Evolutionary conservation across 108 stramenopile genomes (phyloP).

Genomic region (Pseudonitzschia multiseries): DNA sequence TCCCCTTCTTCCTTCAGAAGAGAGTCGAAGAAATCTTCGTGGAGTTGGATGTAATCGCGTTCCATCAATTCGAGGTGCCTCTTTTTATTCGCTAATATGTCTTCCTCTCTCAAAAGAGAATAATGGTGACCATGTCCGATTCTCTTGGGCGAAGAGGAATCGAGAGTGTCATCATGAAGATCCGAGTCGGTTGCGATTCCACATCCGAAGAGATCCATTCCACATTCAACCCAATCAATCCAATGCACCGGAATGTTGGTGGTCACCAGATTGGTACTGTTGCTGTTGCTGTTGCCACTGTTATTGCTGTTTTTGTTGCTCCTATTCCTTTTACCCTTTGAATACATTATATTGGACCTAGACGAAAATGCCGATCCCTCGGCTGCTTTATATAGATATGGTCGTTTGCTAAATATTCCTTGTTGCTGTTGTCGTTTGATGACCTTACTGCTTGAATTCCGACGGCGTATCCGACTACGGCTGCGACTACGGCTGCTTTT

Average conservation of each 20-base stretch:
- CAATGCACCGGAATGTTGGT: constrained; percentile 12
- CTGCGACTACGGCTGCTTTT: not conserved
- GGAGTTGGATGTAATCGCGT: constrained; percentile 36
- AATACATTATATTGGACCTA: not conserved
- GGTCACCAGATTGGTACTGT: not conserved
- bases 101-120: not conserved
- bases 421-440: constrained; percentile 6
- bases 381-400: constrained; percentile 5
- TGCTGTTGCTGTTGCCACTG: not conserved
- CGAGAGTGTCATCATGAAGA: not conserved
- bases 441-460: not conserved
- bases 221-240: constrained; percentile 38
- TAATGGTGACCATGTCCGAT: not conserved
- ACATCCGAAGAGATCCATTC: constrained; percentile 45
- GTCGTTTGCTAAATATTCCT: not conserved
- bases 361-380: not conserved
- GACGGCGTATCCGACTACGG: constrained; percentile 8
- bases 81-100: not conserved
- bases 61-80: constrained; percentile 13
- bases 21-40: constrained; percentile 53
- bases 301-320: not conserved
- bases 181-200: not conserved
- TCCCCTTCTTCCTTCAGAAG: constrained; percentile 38
- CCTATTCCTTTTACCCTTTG: not conserved
- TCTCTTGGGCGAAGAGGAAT: not conserved